Conservation (phyloP, 192 early-diverging fungal genomes). For the Dissophora globulifera region DNA sequence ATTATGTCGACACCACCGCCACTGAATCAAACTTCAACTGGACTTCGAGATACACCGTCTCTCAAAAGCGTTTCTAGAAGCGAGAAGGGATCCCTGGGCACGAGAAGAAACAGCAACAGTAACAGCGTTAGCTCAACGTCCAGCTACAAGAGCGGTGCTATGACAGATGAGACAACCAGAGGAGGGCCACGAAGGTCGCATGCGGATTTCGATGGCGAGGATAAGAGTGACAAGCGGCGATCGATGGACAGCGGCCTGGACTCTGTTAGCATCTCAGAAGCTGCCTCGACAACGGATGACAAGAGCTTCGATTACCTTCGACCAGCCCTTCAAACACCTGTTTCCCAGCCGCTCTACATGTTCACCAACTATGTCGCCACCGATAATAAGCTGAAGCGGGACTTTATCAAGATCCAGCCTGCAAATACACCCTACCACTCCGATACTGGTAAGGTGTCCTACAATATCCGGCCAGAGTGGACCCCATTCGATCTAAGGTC, state of each 20-base stretch:
- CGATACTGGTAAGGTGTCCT: background rate
- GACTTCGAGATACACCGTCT: too few relatives aligned
- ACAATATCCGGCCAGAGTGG: slow-evolving; percentile 36
- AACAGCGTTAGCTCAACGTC: slow-evolving; percentile 6
- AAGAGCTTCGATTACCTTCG: background rate
- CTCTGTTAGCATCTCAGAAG: background rate
- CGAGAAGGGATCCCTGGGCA: too few relatives aligned
- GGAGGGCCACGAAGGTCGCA: background rate
- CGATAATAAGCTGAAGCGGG: slow-evolving; percentile 12
- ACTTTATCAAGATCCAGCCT: slow-evolving; percentile 29
- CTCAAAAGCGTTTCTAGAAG: too few relatives aligned
- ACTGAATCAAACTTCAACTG: too few relatives aligned
- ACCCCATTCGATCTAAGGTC: slow-evolving; percentile 18
- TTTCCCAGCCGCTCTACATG: slow-evolving; percentile 16
- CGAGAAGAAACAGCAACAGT: slow-evolving; percentile 10
- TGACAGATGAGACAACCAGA: slow-evolving; percentile 1
- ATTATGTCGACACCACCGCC: background rate
- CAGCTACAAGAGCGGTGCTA: slow-evolving; percentile 8
- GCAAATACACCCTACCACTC: slow-evolving; percentile 1
- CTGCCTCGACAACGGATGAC: background rate
- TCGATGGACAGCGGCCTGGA: slow-evolving; percentile 20
- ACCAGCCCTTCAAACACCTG: background rate
- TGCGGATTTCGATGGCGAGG: slow-evolving; percentile 1
- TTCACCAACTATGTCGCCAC: slow-evolving; percentile 12
- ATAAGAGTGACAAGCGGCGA: slow-evolving; percentile 19